Percentiles rank a stretch among this genome's conserved stretches.
phyloP scores from a whole-genome alignment of 106 monocot genomes.

The Alisma plantagoaquatica region DNA sequence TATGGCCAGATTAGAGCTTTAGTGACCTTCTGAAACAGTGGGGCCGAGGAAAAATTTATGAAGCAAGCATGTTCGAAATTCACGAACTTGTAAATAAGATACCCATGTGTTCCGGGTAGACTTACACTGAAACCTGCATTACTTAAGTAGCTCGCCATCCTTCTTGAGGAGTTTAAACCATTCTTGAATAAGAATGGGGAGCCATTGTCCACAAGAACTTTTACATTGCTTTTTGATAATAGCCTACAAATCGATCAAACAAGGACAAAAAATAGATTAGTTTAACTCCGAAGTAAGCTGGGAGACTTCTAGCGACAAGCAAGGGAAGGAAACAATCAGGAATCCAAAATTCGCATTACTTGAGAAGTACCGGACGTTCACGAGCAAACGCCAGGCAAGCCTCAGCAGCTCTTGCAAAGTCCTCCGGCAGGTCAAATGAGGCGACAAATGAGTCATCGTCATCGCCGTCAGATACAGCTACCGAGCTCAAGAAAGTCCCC shows the following conservation, averaged over 20 bases:
- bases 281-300: no score
- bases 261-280: no score
- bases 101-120: no score
- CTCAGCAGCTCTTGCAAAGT: conserved; percentile 32
- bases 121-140: conserved; percentile 41
- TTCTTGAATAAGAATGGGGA: conserved; percentile 66
- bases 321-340: no score
- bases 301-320: no score
- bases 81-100: no score
- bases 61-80: no score
- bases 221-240: conserved; percentile 51
- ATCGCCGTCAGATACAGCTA: conserved; percentile 6
- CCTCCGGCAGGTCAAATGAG: conserved; percentile 22
- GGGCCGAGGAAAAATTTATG: no score
- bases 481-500: no score
- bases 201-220: conserved; percentile 50
- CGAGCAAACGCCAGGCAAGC: conserved; percentile 51
- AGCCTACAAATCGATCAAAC: conserved; percentile 42
- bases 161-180: conserved; percentile 36
- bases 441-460: conserved; percentile 27
- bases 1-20: no score
- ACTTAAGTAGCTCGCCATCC: conserved; percentile 42
- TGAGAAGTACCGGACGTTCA: conserved; percentile 50
- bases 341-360: no score
- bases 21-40: no score